These are phyloP conservation scores for Saturnispora ahearnii DNA, from an alignment of 805 yeast species.

Conservation along the genomic window DNA sequence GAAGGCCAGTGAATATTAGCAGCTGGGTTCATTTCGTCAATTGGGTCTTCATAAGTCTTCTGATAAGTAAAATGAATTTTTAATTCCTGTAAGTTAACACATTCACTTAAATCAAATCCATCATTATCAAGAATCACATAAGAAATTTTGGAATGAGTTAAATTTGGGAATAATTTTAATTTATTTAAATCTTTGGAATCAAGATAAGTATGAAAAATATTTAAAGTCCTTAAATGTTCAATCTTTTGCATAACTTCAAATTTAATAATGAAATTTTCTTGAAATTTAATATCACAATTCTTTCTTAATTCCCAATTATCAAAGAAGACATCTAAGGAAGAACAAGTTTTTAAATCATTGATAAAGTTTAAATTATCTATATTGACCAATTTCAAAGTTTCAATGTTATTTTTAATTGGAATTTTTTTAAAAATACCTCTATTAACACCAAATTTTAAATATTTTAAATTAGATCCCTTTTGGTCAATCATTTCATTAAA, in stretches of 20 bases:
- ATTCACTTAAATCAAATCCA: slow-evolving; percentile 24
- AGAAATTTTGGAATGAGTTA: slow-evolving; percentile 24
- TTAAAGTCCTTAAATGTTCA: slow-evolving; percentile 18
- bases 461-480: slow-evolving; percentile 17
- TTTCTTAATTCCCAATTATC: slow-evolving; percentile 27
- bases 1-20: slow-evolving; percentile 22
- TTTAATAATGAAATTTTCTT: slow-evolving; percentile 18
- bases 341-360: slow-evolving; percentile 17
- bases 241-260: slow-evolving; percentile 16
- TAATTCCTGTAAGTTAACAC: slow-evolving; percentile 22
- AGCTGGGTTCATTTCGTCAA: neutral
- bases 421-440: slow-evolving; percentile 22
- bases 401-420: slow-evolving; percentile 19
- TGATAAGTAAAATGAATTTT: slow-evolving; percentile 25
- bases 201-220: slow-evolving; percentile 25
- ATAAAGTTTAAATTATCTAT: slow-evolving; percentile 24
- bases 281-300: slow-evolving; percentile 21
- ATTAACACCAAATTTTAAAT: slow-evolving; percentile 26
- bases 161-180: slow-evolving; percentile 22
- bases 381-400: slow-evolving; percentile 23
- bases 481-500: slow-evolving; percentile 23
- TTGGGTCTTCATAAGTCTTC: slow-evolving; percentile 13
- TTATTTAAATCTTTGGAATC: slow-evolving; percentile 21
- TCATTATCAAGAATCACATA: slow-evolving; percentile 23
- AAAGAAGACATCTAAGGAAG: slow-evolving; percentile 24